These are phyloP conservation scores for Botryosphaeria agaves DNA, from an alignment of 2,329 filamentous ascomycete genomes.

Conservation along the genomic window DNA sequence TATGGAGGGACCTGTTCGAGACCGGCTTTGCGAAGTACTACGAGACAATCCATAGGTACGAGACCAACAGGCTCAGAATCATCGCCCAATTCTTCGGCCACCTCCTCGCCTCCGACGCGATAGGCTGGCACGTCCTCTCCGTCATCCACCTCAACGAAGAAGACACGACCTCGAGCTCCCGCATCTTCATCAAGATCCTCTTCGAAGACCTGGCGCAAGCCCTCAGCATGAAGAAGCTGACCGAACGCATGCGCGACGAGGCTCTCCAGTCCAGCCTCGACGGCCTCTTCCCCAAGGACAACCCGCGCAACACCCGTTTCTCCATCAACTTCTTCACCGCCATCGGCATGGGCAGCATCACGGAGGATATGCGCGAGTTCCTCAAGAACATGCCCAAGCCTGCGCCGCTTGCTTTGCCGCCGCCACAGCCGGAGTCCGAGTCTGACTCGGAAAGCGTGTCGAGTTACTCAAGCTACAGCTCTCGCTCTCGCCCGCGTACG, in stretches of 20 bases:
- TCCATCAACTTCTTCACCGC: constrained; percentile 99
- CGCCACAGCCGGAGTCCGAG: constrained; percentile 25
- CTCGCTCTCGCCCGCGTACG: too few species aligned
- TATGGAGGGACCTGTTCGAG: constrained; percentile 90
- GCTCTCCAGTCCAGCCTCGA: constrained; percentile 60
- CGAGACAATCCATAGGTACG: constrained; percentile 91
- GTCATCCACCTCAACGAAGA: constrained; percentile 86
- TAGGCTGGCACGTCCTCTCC: constrained; percentile 81
- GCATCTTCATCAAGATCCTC: constrained; percentile 96
- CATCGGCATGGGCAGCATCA: constrained; percentile 87
- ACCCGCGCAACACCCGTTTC: constrained; percentile 80
- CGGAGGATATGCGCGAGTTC: constrained; percentile 85
- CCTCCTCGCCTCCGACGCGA: constrained; percentile 69
- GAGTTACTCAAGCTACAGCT: constrained; percentile 58
- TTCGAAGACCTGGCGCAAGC: constrained; percentile 85
- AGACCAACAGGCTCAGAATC: constrained; percentile 88
- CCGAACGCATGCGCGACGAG: constrained; percentile 61
- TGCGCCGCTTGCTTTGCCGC: constrained; percentile 48
- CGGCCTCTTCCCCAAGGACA: constrained; percentile 80
- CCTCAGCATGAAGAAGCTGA: constrained; percentile 66
- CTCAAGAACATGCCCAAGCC: constrained; percentile 84
- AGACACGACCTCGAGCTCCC: constrained; percentile 86
- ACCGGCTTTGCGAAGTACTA: constrained; percentile 84
- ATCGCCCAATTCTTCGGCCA: constrained; percentile 92
- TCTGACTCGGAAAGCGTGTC: constrained; percentile 50